Base-by-base conservation (phyloP, 2,329 filamentous ascomycete species). In the Colletotrichum navitas region DNA sequence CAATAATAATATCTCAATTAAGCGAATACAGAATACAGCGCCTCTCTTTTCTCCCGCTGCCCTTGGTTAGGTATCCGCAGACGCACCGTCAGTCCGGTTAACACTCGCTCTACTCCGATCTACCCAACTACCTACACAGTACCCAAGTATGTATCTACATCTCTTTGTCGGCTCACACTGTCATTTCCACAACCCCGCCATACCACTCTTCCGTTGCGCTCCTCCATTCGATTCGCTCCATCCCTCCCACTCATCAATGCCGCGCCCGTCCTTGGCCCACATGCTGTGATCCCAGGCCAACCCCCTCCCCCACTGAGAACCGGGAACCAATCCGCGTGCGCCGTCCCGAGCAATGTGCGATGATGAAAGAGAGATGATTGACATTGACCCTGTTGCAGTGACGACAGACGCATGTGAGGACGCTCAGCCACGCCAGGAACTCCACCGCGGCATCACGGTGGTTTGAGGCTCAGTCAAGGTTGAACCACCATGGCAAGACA, bases 391-490 rank as follows among this genome's bases (percentile, higher is more conserved):
- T 70, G 72, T 54, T 59, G 34, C 11, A 49, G 72, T 62, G 72
- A 73, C 70, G 72, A 63, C 72, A 70, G 56, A 61, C 21, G 49
- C 41, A 70, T 52, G 55, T 55, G 29, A 72, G n/a, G 29, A 32
- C 55, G 61, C 70, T 71, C 65, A 71, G 70, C 70, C 70, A 72
- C 66, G 34, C 55, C 55, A 24, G 41, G 45, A 43, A 70, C 70
- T 43, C 61, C 58, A 65, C 55, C 55, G 41, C 66, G 51, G 47
- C 52, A 72, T 51, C 58, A 72, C 62, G 61, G 61, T 66, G 34
- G 34, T 71, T 72, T 72, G 66, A 72, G 70, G 70, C 70, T 71
- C 70, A 55, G 66, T 61, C 65, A 60, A 63, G 18, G 24, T 55
- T 68, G 59, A 63, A 68, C 65, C 68, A 63, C 52, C 26, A 58